Base-by-base conservation (phyloP, 768 basidiomycete species). In the Psilocybe tampanensis region DNA sequence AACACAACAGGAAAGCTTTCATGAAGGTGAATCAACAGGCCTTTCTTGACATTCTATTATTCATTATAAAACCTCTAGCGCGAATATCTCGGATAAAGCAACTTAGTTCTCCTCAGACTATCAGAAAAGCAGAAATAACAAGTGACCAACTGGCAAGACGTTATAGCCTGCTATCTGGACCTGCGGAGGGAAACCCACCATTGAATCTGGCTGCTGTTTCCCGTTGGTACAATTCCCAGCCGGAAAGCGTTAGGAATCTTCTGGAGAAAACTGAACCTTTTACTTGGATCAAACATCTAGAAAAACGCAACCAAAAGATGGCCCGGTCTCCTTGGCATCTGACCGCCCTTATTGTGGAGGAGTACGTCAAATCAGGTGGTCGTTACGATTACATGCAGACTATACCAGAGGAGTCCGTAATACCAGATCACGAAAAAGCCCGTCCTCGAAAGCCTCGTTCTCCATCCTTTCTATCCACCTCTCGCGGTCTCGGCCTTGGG, bases 231-330 rank as follows among this genome's bases (percentile, higher is more conserved):
- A 68, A 73, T n/a, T 69, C 71, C 26, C 83, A 84, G 54, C 79
- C 81, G 26, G 62, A 70, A 8, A 63, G 75, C n/a, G 70, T 80
- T 8, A 81, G 75, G 56, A 68, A 74, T n/a, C 75, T 80, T 23
- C 66, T 92, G 22, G 88, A 88, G 53, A 78, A 79, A 51, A 79
- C 81, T 0, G 90, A 92, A 64, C 88, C 90, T 7, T 75, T 88
- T 44, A 84, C 85, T 7, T 92, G 90, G 90, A 71, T 91, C 24
- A 88, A 84, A 63, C 87, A 90, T 60, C 73, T 84, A 47, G 81
- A 86, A 45, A 83, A 76, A 58, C 77, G 67, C 52, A 69, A 69
- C 44, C 73, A 65, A 47, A 60, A 63, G 33, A 58, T 61, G 23
- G 60, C 54, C 44, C 77, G 81, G 41, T 76, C 80, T 39, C 80